A percentile compares a stretch with the other conserved stretches of the same genome.
phyloP scores from a whole-genome alignment of 2,329 filamentous ascomycete genomes.

The Penicillium sp. region DNA sequence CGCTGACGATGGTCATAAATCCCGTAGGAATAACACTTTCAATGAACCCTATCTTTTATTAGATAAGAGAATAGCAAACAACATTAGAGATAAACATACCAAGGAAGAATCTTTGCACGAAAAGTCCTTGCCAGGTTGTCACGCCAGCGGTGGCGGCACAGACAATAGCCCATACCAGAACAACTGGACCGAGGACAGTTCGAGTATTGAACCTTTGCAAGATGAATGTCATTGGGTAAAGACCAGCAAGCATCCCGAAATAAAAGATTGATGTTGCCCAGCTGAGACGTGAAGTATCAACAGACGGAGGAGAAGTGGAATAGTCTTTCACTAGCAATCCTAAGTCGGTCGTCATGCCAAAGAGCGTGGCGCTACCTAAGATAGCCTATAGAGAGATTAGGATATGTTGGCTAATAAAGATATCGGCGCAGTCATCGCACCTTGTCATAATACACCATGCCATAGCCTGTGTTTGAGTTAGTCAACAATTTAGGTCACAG shows the following conservation, averaged over 20 bases:
- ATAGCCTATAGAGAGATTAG: slow-evolving; percentile 55
- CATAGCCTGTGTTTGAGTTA: slow-evolving; percentile 46
- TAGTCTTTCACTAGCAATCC: slow-evolving; percentile 55
- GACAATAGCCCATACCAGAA: slow-evolving; percentile 62
- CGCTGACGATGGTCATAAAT: slow-evolving; percentile 63
- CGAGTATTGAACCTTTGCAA: slow-evolving; percentile 66
- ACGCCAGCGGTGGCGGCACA: slow-evolving; percentile 70
- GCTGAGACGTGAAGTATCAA: slow-evolving; percentile 65
- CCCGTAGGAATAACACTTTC: slow-evolving; percentile 65
- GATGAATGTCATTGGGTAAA: slow-evolving; percentile 70
- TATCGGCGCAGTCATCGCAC: slow-evolving; percentile 29
- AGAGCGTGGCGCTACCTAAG: slow-evolving; percentile 67
- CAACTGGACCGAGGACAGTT: slow-evolving; percentile 58
- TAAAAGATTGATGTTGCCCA: slow-evolving; percentile 81
- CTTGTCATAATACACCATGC: slow-evolving; percentile 70
- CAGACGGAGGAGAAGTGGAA: slow-evolving; percentile 54
- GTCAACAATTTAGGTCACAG: neutral
- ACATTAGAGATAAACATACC: slow-evolving; percentile 22
- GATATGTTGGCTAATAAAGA: neutral
- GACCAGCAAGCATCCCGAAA: slow-evolving; percentile 72
- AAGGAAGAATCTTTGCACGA: slow-evolving; percentile 61
- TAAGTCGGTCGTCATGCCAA: slow-evolving; percentile 73
- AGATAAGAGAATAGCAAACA: neutral
- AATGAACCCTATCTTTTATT: slow-evolving; percentile 45
- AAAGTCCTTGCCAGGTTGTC: slow-evolving; percentile 62